Base-by-base conservation (phyloP, 495 filamentous ascomycete genomes). In the Astrothelium macrocarpum region DNA sequence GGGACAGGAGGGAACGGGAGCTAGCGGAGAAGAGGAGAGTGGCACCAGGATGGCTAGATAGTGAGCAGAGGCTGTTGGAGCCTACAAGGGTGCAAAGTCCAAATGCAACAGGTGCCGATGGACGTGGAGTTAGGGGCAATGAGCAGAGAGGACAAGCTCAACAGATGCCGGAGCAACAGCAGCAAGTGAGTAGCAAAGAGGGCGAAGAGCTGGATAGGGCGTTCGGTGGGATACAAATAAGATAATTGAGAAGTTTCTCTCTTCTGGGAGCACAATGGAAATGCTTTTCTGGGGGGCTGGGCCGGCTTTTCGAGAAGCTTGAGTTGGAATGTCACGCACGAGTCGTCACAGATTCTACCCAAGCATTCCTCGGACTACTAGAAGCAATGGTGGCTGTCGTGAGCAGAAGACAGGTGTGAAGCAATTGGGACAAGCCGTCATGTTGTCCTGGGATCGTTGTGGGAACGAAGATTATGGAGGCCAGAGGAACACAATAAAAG, bases 11-110 rank as follows among this genome's bases (percentile, higher is more conserved):
- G 53, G 85, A 89, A 59, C 80, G 88, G 59, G 94, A 97, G 63
- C 77, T 98, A 62, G 90, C 90, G 36, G 94, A 97, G 82, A 96
- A 96, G 80, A 75, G 94, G 61, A 80, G 91, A 23, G 81, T 96
- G 36, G 94, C 94, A 45, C 94, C 94, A 18, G 94, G 94, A 0
- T 98, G 93, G 89, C 75, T 98, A 69, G 94, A 98, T 73, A 87
- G 90, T 39, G 90, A 96, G 31, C 86, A 89, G 72, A 83, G 89
- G 69, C 76, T 98, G 62, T 73, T 98, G 56, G 85, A 92, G 76
- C 94, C 94, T 71, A 62, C 53, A 32, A 42, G 53, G 28, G 62
- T 29, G 12, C 64, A 64, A 31, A 32, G 61, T 49, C 28, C 53
- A 64, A 60, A 46, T 34, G 20, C n/a, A 32, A 45, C 59, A 39